Percentiles rank a stretch among this genome's conserved stretches.
Conservation (phyloP, 1,284 basidiomycete species). For the Boletellus deceptivus region DNA sequence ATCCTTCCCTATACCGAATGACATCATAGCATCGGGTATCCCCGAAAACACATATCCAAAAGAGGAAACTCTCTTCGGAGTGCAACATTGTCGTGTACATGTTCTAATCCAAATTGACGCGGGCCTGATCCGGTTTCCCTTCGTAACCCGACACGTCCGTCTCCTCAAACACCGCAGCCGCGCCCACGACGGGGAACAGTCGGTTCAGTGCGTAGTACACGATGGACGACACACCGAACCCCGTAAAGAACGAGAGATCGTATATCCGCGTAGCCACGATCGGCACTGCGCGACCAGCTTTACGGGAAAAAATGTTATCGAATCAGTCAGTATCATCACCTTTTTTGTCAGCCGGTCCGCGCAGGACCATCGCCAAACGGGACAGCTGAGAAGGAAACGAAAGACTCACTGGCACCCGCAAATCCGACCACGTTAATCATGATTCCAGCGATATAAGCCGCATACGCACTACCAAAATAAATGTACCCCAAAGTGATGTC, state of each 20-base stretch:
- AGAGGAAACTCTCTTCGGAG: conserved; percentile 8
- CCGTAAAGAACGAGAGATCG: conserved; percentile 76
- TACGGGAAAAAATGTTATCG: background rate
- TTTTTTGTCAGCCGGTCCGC: conserved; percentile 4
- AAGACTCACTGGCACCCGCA: conserved; percentile 55
- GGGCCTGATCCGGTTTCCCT: background rate
- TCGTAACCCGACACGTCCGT: conserved; percentile 50
- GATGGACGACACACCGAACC: conserved; percentile 66
- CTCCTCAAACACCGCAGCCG: conserved; percentile 54
- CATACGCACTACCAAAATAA: conserved; percentile 52
- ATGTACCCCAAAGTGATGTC: no score
- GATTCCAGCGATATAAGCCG: conserved; percentile 73
- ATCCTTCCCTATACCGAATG: conserved; percentile 14
- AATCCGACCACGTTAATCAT: conserved; percentile 81
- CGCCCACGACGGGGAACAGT: conserved; percentile 58
- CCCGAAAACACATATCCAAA: conserved; percentile 24
- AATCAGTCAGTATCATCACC: background rate
- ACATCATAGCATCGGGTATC: conserved; percentile 30
- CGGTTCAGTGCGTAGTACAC: conserved; percentile 62
- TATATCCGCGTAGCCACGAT: conserved; percentile 68
- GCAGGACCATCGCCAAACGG: background rate
- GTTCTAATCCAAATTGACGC: background rate
- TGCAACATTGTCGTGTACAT: no score
- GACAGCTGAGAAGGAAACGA: background rate
- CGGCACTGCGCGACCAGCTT: conserved; percentile 58